Evolutionary conservation across 2,329 filamentous ascomycete genomes (phyloP).

Genomic region (Calycina herbarum): DNA sequence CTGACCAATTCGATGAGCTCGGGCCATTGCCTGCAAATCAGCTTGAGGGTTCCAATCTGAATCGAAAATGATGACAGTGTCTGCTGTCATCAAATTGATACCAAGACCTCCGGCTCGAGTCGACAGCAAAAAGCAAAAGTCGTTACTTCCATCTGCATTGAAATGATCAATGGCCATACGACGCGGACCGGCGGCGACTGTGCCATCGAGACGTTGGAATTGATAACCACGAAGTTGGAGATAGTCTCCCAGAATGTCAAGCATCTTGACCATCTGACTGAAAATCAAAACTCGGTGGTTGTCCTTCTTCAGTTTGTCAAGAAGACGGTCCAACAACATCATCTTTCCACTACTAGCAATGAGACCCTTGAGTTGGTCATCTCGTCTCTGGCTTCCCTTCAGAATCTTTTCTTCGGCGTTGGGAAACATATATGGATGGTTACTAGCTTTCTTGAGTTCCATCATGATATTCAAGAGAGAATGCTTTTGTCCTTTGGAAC

Average conservation of each 20-base stretch:
- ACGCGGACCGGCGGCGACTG: conserved; percentile 82
- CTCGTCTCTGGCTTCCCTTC: conserved; percentile 74
- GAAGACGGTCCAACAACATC: conserved; percentile 96
- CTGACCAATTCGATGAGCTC: conserved; percentile 96
- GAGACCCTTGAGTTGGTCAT: conserved; percentile 87
- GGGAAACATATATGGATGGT: conserved; percentile 97
- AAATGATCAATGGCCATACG: conserved; percentile 97
- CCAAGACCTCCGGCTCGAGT: conserved; percentile 96
- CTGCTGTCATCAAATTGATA: conserved; percentile 98
- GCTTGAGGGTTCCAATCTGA: conserved; percentile 99
- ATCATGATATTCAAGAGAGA: conserved; percentile 98
- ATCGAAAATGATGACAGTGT: conserved; percentile 96
- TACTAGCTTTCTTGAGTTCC: conserved; percentile 99
- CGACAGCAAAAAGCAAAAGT: conserved; percentile 94
- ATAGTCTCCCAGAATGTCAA: conserved; percentile 94
- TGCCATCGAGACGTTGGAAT: conserved; percentile 93
- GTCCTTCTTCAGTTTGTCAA: conserved; percentile 89
- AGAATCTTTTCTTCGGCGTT: conserved; percentile 90
- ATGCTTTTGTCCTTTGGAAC: conserved; percentile 86
- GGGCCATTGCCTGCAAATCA: conserved; percentile 96
- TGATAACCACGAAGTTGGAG: conserved; percentile 90
- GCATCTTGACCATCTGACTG: conserved; percentile 99
- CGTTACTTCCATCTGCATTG: conserved; percentile 92
- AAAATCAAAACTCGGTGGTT: conserved; percentile 96
- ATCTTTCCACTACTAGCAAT: conserved; percentile 99